These are phyloP conservation scores for Sporormia fimetaria DNA, from an alignment of 495 filamentous ascomycete species.

Conservation along the genomic window DNA sequence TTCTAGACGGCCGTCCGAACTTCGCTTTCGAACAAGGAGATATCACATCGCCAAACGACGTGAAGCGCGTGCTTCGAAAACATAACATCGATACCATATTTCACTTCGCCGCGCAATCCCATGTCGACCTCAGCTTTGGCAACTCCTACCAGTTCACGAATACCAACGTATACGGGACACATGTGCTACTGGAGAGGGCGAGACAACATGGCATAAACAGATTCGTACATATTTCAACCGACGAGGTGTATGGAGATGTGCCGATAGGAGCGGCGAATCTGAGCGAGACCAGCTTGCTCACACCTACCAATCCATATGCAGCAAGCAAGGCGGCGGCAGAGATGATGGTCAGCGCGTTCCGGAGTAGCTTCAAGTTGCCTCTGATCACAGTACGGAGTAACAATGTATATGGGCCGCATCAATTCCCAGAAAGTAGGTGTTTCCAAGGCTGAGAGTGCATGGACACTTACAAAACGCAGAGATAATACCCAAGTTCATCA, in stretches of 20 bases:
- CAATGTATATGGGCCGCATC: slow-evolving; percentile 71
- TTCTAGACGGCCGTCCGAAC: slow-evolving; percentile 48
- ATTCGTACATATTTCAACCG: slow-evolving; percentile 64
- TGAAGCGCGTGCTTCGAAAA: slow-evolving; percentile 47
- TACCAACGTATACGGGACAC: slow-evolving; percentile 63
- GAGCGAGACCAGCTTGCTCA: slow-evolving; percentile 47
- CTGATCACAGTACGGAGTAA: slow-evolving; percentile 62
- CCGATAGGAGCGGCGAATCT: slow-evolving; percentile 50
- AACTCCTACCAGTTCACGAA: slow-evolving; percentile 60
- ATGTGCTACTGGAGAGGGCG: slow-evolving; percentile 57
- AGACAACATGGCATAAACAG: slow-evolving; percentile 50
- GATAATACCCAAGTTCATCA: slow-evolving; percentile 65
- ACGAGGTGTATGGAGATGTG: slow-evolving; percentile 70
- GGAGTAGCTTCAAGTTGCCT: slow-evolving; percentile 59
- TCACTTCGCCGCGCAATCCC: slow-evolving; percentile 66
- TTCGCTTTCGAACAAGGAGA: slow-evolving; percentile 67
- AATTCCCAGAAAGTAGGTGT: slow-evolving; percentile 63
- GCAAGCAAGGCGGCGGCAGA: slow-evolving; percentile 69
- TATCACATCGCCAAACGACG: slow-evolving; percentile 49
- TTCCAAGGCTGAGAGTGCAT: slow-evolving; percentile 16
- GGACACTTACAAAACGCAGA: slow-evolving; percentile 36
- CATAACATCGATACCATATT: slow-evolving; percentile 62
- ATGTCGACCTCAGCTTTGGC: slow-evolving; percentile 61
- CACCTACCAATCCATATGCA: slow-evolving; percentile 67
- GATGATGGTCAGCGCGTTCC: slow-evolving; percentile 67